Evolutionary conservation across 768 basidiomycete genomes (phyloP).

Genomic region (Cystofilobasidium capitatum): DNA sequence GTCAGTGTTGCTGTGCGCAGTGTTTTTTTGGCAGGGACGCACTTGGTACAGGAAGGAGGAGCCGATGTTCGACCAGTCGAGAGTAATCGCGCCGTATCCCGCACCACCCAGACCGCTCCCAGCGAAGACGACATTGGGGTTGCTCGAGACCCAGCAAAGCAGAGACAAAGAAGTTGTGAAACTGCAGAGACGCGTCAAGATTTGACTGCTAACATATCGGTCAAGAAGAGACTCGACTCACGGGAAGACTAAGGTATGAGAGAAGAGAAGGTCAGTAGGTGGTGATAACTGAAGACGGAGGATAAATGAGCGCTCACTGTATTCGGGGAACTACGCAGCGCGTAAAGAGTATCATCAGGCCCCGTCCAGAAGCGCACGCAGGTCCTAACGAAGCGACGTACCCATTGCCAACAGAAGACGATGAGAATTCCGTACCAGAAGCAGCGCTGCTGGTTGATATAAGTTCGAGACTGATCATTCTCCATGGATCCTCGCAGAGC

Average conservation of each 20-base stretch:
- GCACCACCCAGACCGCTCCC: constrained; percentile 4
- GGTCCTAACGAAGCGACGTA: background rate
- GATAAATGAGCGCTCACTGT: background rate
- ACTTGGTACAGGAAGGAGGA: constrained; percentile 8
- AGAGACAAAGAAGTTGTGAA: background rate
- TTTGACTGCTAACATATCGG: background rate
- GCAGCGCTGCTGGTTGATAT: background rate
- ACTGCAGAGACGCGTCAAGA: background rate
- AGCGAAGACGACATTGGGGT: constrained; percentile 7
- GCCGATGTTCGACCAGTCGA: constrained; percentile 17
- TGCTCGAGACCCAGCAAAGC: constrained; percentile 12
- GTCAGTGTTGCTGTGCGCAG: too few species aligned
- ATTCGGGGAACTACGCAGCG: background rate
- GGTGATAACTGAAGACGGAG: background rate
- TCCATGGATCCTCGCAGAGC: constrained; percentile 3
- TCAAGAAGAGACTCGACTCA: background rate
- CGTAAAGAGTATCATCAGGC: background rate
- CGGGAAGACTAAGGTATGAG: background rate
- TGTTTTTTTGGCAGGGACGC: too few species aligned
- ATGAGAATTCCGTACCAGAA: constrained; percentile 16
- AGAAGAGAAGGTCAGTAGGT: background rate
- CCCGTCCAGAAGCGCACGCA: background rate
- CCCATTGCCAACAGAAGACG: constrained; percentile 1
- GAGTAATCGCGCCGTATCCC: background rate
- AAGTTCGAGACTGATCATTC: background rate